Evolutionary conservation across 768 basidiomycete genomes (phyloP), one percentile per base, ranked within the genome.

Genomic region (Royoungia palumana): DNA sequence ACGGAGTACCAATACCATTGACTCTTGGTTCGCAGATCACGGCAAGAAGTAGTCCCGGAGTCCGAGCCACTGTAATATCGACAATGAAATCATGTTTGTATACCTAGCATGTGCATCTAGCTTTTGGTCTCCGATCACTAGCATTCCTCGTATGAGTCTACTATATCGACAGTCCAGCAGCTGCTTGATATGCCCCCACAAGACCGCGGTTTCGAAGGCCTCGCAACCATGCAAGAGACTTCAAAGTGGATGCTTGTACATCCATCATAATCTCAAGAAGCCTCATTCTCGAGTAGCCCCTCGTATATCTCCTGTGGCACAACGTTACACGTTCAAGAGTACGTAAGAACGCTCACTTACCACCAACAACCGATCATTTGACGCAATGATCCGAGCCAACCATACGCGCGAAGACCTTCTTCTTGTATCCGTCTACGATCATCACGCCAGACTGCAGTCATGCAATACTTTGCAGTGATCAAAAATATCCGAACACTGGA

Each of bases 401-500:
- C 69, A 50, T 20, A 81, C 50, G 50, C 46, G 25, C 80, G 64
- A 16, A 85, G 64, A 3, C 84, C 83, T 25, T 70, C 69, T 25
- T 70, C 68, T 35, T 73, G 69, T 68, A 87, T 77, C 22, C 71
- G 72, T 39, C 68, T 67, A 58, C 69, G 70, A 46, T 93, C 84
- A 57, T 87, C 85, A 44, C 77, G 73, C 89, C 89, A 91, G 4
- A 89, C 82, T 8, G 90, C 87, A 11, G 73, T 75, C 43, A 82
- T 75, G 63, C 94, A 96, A 68, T 89, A 95, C 60, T 89, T 86
- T 7, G 93, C 94, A 14, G 88, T 87, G 49, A 97, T 87, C 27
- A 97, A 64, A 67, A 97, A 98, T 62, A 98, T 83, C 17, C 95
- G 87, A 49, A 83, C 87, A 63, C 80, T 83, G 6, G 89, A 85